These are phyloP conservation scores for Suzukiozyma palmioleophila DNA, from an alignment of 1,139 yeast genomes.

Conservation along the genomic window DNA sequence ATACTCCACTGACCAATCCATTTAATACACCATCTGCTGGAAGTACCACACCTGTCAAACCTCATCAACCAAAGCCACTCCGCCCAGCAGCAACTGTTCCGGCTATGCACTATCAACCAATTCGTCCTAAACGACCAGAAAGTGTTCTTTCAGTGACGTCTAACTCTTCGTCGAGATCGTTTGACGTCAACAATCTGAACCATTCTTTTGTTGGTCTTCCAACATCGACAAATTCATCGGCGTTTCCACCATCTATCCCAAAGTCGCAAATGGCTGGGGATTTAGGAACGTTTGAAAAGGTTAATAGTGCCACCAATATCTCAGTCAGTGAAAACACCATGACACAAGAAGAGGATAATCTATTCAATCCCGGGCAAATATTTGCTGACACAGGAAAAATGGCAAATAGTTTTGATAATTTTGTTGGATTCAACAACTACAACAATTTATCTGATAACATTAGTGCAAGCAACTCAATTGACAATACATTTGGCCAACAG, in stretches of 20 bases:
- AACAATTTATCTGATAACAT: background rate
- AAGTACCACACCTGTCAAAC: conserved; percentile 1
- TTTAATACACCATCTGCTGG: background rate
- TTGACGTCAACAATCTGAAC: conserved; percentile 10
- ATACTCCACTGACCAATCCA: conserved; percentile 3
- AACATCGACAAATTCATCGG: conserved; percentile 23
- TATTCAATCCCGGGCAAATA: conserved; percentile 1
- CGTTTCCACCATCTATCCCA: conserved; percentile 27
- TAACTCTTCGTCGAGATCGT: conserved; percentile 29
- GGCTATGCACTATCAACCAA: conserved; percentile 19
- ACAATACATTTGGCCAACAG: conserved; percentile 2
- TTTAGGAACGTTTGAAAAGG: background rate
- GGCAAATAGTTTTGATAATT: background rate
- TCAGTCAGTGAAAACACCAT: background rate
- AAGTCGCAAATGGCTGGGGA: background rate
- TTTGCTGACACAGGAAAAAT: background rate
- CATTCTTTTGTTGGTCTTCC: conserved; percentile 18
- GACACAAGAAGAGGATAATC: background rate
- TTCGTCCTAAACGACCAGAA: conserved; percentile 38
- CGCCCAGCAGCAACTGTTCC: conserved; percentile 10
- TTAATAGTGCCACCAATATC: background rate
- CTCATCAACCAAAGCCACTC: conserved; percentile 20
- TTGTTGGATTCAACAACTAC: background rate
- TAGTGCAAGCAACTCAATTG: background rate
- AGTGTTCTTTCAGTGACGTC: conserved; percentile 40